Evolutionary conservation across 306 rosid genomes (phyloP).

Genomic region (Luffa acutangula): DNA sequence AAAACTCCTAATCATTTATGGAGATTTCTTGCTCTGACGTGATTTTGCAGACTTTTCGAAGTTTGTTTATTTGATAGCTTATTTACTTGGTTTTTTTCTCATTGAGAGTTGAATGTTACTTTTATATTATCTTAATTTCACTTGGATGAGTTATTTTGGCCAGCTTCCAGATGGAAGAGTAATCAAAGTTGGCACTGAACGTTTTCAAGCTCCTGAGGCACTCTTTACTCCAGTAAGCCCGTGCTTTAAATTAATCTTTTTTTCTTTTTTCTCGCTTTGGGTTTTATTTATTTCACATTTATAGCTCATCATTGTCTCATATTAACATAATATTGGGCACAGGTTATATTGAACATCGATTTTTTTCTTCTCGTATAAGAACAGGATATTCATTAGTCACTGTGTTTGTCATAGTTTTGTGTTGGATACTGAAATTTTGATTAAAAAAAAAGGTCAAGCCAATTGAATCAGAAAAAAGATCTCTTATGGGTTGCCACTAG

Average conservation of each 20-base stretch:
- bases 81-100: background rate
- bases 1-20: background rate
- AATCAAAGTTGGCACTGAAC: conserved; percentile 97
- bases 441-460: background rate
- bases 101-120: background rate
- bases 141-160: conserved; percentile 7
- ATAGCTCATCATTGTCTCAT: background rate
- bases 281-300: background rate
- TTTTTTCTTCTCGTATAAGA: background rate
- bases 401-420: background rate
- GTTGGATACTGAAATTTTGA: background rate
- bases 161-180: conserved; percentile 99
- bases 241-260: conserved; percentile 7
- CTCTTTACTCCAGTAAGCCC: conserved; percentile 91
- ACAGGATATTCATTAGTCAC: too few relatives aligned
- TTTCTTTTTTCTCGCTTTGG: background rate
- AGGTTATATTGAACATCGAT: background rate
- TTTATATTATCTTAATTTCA: background rate
- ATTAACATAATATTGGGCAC: background rate
- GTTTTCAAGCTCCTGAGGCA: conserved; percentile 99
- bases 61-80: background rate
- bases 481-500: background rate
- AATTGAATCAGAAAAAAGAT: background rate
- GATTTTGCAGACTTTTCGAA: background rate
- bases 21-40: background rate